phyloP scores from a whole-genome alignment of 228 moss, liverwort and hornwort species.

The Sphagnum magellanicum region DNA sequence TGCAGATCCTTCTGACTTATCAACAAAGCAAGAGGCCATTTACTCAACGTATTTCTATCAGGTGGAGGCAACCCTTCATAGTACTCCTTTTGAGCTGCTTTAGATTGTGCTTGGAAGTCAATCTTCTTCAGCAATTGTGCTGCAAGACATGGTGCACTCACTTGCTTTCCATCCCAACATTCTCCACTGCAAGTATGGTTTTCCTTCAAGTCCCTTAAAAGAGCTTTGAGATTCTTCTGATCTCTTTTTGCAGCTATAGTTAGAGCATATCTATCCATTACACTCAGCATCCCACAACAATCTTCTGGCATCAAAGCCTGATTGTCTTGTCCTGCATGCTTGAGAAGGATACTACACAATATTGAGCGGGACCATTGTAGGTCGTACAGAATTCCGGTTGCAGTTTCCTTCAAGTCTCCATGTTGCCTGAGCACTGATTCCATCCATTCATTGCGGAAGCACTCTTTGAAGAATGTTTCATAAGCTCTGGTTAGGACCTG shows the following conservation, averaged over 20 bases:
- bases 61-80: constrained; percentile 6
- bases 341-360: constrained; percentile 8
- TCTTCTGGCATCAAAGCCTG: background rate
- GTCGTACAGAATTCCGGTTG: constrained; percentile 3
- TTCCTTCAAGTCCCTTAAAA: background rate
- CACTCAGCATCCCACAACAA: constrained; percentile 7
- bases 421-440: constrained; percentile 7
- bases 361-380: constrained; percentile 12
- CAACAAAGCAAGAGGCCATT: constrained; percentile 4
- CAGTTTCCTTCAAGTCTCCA: constrained; percentile 10
- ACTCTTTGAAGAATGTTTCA: constrained; percentile 9
- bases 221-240: background rate
- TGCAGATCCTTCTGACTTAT: background rate
- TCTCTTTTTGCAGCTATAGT: constrained; percentile 3
- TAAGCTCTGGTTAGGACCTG: constrained; percentile 3
- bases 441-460: constrained; percentile 14
- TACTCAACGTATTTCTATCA: background rate
- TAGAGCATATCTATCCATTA: constrained; percentile 2
- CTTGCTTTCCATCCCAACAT: background rate
- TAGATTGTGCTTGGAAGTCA: too few species aligned
- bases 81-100: background rate
- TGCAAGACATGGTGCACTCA: constrained; percentile 1
- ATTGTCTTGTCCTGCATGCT: background rate
- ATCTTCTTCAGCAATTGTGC: constrained; percentile 7
- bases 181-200: constrained; percentile 5